phyloP scores from a whole-genome alignment of 106 monocot species.

The Acorus calamus region DNA sequence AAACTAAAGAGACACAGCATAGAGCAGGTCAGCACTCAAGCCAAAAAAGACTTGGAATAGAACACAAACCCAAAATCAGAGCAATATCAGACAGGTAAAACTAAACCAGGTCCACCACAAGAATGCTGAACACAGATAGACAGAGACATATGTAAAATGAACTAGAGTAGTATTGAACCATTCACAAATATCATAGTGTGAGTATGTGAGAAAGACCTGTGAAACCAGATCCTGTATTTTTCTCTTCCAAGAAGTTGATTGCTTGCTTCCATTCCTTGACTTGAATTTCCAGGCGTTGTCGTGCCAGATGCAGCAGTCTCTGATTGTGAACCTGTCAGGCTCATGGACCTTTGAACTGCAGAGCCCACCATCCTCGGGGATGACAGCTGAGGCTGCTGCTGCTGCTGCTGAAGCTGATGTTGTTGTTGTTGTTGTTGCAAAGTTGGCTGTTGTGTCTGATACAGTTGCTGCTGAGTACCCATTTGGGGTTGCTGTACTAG shows the following conservation, averaged over 20 bases:
- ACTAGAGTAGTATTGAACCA: too few relatives aligned
- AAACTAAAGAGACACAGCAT: too few relatives aligned
- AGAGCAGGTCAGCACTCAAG: too few relatives aligned
- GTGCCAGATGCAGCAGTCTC: slow-evolving; percentile 41
- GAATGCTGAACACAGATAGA: not conserved
- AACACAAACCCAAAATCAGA: too few relatives aligned
- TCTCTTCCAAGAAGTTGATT: slow-evolving; percentile 82
- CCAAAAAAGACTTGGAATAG: too few relatives aligned
- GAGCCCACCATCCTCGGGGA: slow-evolving; percentile 46
- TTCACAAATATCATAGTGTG: too few relatives aligned
- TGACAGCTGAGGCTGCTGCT: slow-evolving; percentile 44
- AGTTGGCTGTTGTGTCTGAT: slow-evolving; percentile 25
- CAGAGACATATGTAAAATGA: not conserved
- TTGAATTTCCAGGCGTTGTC: slow-evolving; percentile 51
- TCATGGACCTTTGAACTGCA: slow-evolving; percentile 37
- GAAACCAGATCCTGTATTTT: slow-evolving; percentile 91
- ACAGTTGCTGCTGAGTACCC: slow-evolving; percentile 35
- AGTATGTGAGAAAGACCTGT: slow-evolving; percentile 36
- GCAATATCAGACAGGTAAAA: too few relatives aligned
- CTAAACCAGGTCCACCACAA: too few relatives aligned
- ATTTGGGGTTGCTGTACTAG: slow-evolving; percentile 19
- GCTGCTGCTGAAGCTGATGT: slow-evolving; percentile 20
- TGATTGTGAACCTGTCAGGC: slow-evolving; percentile 51
- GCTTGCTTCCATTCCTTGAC: slow-evolving; percentile 51
- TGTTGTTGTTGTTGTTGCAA: slow-evolving; percentile 22